Evolutionary conservation across 768 basidiomycete species (phyloP), one percentile per base, ranked within the genome.

Genomic region (Tephrocybe sp.): DNA sequence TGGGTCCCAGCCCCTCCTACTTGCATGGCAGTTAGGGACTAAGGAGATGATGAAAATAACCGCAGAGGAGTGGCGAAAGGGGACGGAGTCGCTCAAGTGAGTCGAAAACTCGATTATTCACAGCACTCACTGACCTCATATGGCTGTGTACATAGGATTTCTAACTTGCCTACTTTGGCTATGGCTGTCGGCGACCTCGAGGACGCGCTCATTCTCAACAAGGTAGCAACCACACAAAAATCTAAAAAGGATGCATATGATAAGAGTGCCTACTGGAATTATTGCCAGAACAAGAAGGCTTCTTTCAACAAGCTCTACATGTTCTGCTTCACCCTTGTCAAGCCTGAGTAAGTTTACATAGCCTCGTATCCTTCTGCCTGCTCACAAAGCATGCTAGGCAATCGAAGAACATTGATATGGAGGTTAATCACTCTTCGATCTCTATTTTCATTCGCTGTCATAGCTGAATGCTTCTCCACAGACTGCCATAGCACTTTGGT

Each of bases 341-440:
- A 90, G 67, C 78, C 82, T 24, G 76, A 80, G 87, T 93, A 68
- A 64, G 86, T 78, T 7, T 17, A 39, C 33, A n/a, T 33, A 39
- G 9, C 7, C 40, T 39, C 5, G 23, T 40, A 10, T n/a, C 34
- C 15, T 24, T 36, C 15, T 23, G 21, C 33, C 12, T 44, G 30
- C 46, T 33, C 17, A 28, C 33, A 28, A 24, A 21, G 9, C 45
- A 18, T 20, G 48, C 38, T 55, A 90, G 88, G 63, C 78, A 80
- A 64, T 81, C 82, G 17, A 78, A 83, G 57, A 91, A 89, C 63
- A 82, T 91, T 55, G 89, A 91, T 45, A 88, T 92, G 76, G 89
- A 92, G 71, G 88, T 88, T 55, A 59, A 72, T 58, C 18, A n/a
- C 12, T n/a, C 34, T n/a, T n/a, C 11, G 38, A 20, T 17, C n/a